These are phyloP conservation scores for Gossypium mustelinum DNA, from an alignment of 345 rosid species.

Conservation along the genomic window DNA sequence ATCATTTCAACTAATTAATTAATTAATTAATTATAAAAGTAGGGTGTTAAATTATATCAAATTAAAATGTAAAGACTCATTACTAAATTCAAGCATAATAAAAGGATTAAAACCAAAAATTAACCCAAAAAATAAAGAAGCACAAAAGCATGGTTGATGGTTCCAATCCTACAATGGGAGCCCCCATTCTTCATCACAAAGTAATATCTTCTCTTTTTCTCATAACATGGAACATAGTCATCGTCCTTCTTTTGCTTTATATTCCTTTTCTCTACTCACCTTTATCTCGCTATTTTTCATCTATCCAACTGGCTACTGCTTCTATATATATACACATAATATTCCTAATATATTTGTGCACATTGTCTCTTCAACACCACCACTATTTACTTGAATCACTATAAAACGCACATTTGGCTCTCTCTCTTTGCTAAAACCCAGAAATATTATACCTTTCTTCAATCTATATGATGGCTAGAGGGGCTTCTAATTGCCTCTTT, in stretches of 20 bases:
- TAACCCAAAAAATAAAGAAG: background rate
- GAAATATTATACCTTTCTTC: constrained; percentile 12
- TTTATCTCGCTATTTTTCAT: background rate
- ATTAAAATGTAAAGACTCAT: no score
- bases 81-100: background rate
- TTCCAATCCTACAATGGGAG: background rate
- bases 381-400: background rate
- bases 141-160: background rate
- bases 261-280: background rate
- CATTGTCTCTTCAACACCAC: background rate
- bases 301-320: background rate
- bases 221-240: constrained; percentile 15
- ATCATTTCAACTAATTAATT: no score
- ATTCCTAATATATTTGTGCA: background rate
- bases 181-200: constrained; percentile 18
- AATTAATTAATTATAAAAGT: no score
- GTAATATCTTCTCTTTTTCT: constrained; percentile 7
- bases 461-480: constrained; percentile 38
- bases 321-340: background rate
- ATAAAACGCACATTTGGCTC: constrained; percentile 14
- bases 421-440: constrained; percentile 24
- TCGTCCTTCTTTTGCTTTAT: constrained; percentile 16
- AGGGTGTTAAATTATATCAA: no score
- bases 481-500: constrained; percentile 27
- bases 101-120: background rate